Percentiles rank a stretch among this genome's conserved stretches.
These are phyloP conservation scores for Scleromitrula shiraiana DNA, from an alignment of 2,329 filamentous ascomycete genomes.

Conservation along the genomic window DNA sequence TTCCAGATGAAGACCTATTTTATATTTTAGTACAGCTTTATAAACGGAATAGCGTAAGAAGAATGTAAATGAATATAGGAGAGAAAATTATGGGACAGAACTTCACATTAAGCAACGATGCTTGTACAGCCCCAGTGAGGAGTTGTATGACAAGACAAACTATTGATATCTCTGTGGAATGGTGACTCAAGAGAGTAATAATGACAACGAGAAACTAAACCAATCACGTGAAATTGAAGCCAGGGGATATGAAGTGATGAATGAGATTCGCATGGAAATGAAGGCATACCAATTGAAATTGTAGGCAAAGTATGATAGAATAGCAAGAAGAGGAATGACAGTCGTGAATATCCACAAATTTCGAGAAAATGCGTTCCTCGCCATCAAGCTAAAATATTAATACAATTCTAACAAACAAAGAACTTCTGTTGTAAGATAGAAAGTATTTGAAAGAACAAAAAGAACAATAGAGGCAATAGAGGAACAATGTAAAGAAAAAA, in stretches of 20 bases:
- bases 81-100: too few species aligned
- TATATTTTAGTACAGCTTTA: neutral
- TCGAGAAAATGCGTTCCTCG: neutral
- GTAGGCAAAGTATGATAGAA: neutral
- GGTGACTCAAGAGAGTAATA: too few species aligned
- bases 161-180: too few species aligned
- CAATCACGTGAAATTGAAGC: too few species aligned
- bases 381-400: slow-evolving; percentile 15
- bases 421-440: neutral
- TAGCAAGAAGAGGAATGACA: neutral
- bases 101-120: too few species aligned
- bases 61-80: too few species aligned
- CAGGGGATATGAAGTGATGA: too few species aligned
- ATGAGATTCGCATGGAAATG: too few species aligned
- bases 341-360: neutral
- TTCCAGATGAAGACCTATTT: neutral
- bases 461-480: neutral
- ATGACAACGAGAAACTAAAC: too few species aligned
- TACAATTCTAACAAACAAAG: neutral
- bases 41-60: too few species aligned
- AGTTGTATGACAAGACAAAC: too few species aligned
- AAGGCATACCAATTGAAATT: neutral
- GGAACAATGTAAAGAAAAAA: neutral
- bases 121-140: too few species aligned
- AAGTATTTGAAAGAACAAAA: neutral